Percentiles rank a stretch among this genome's conserved stretches.
Conservation (phyloP, 768 basidiomycete species). For the Saitozyma sp. region DNA sequence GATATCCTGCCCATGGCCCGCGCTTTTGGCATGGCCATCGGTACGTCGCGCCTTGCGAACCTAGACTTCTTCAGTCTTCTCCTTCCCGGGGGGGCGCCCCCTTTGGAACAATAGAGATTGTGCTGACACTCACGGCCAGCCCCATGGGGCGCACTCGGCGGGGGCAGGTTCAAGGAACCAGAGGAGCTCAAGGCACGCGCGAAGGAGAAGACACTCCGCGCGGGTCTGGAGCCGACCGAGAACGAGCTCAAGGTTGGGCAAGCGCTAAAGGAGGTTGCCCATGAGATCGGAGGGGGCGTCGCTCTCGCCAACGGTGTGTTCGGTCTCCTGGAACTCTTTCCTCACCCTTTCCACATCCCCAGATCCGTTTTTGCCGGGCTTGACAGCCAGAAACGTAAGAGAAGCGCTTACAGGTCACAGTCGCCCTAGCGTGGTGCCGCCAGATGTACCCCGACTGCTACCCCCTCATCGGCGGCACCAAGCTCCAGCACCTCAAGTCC, state of each 20-base stretch:
- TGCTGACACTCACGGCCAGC: conserved; percentile 28
- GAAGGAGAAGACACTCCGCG: conserved; percentile 16
- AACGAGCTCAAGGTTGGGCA: conserved; percentile 22
- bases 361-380: neutral
- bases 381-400: no score
- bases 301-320: conserved; percentile 22
- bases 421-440: conserved; percentile 41
- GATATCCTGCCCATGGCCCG: conserved; percentile 58
- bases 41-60: conserved; percentile 1
- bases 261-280: conserved; percentile 37
- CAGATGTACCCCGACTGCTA: conserved; percentile 37
- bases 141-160: conserved; percentile 56
- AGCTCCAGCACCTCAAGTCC: conserved; percentile 34
- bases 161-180: conserved; percentile 50
- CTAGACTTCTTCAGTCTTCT: no score
- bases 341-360: neutral
- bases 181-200: conserved; percentile 26
- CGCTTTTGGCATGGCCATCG: conserved; percentile 26
- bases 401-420: conserved; percentile 6
- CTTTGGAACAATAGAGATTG: neutral
- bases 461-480: conserved; percentile 45
- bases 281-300: conserved; percentile 37
- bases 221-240: conserved; percentile 15
- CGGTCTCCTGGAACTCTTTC: neutral
- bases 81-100: neutral